Percentiles rank a stretch among this genome's conserved stretches.
Evolutionary conservation across 306 rosid species (phyloP).

Genomic region (Morella rubra): DNA sequence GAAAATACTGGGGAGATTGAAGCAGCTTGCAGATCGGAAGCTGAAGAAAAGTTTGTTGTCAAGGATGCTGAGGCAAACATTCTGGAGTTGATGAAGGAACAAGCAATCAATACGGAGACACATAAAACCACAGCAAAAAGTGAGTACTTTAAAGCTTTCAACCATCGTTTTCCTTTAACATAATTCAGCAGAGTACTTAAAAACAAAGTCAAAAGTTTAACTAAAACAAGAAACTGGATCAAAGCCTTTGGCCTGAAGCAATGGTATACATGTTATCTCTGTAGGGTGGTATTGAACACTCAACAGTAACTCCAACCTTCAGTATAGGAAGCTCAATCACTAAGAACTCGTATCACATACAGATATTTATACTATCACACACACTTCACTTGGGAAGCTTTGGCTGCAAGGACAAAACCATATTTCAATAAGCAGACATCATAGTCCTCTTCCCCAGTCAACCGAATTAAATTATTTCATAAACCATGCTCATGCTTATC

Average conservation of each 20-base stretch:
- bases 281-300: background rate
- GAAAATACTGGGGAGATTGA: constrained; percentile 15
- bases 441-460: background rate
- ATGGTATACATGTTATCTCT: background rate
- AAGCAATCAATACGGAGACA: constrained; percentile 2
- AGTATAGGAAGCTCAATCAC: background rate
- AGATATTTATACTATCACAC: background rate
- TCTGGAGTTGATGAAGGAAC: constrained; percentile 12
- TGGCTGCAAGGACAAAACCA: background rate
- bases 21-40: background rate
- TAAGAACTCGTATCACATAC: background rate
- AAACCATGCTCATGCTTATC: background rate
- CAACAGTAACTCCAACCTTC: background rate
- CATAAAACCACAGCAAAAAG: background rate
- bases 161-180: background rate
- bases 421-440: background rate
- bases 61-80: constrained; percentile 2
- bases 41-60: constrained; percentile 11
- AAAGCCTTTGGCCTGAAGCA: background rate
- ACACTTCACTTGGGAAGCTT: background rate
- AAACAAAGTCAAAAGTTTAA: background rate
- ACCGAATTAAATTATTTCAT: background rate
- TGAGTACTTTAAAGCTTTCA: constrained; percentile 13
- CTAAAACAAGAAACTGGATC: background rate
- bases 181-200: background rate